These are phyloP conservation scores for Monosporascus sp. DNA, from an alignment of 2,329 filamentous ascomycete genomes.

Conservation along the genomic window DNA sequence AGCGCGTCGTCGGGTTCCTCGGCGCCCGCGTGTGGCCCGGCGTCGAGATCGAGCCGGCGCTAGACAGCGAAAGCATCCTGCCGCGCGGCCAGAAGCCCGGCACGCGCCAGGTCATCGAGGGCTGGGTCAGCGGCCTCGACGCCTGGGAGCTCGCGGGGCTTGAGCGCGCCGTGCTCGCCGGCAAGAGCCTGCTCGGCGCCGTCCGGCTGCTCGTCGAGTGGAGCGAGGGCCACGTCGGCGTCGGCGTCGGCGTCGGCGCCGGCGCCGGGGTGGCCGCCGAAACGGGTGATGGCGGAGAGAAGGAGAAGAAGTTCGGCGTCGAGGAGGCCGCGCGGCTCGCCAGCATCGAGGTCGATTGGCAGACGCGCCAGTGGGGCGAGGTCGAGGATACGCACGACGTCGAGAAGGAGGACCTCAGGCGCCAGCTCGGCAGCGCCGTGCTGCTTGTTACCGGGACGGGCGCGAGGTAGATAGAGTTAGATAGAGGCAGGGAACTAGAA, in stretches of 20 bases:
- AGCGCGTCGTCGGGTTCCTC: slow-evolving; percentile 67
- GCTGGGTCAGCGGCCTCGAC: slow-evolving; percentile 69
- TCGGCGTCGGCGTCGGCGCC: slow-evolving; percentile 45
- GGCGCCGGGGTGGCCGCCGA: slow-evolving; percentile 37
- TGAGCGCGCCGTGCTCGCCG: slow-evolving; percentile 76
- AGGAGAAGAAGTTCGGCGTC: slow-evolving; percentile 58
- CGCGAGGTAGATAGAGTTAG: slow-evolving; percentile 1
- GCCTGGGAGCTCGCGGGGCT: slow-evolving; percentile 81
- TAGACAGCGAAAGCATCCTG: slow-evolving; percentile 72
- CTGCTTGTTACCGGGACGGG: slow-evolving; percentile 66
- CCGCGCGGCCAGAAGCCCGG: slow-evolving; percentile 66
- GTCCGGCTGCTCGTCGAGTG: slow-evolving; percentile 78
- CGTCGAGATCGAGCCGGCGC: slow-evolving; percentile 68
- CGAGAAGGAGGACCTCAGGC: slow-evolving; percentile 78
- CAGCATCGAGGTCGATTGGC: slow-evolving; percentile 83
- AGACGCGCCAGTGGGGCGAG: slow-evolving; percentile 88
- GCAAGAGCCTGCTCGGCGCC: slow-evolving; percentile 79
- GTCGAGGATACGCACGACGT: slow-evolving; percentile 99
- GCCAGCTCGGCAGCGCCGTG: slow-evolving; percentile 84
- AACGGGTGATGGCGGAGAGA: slow-evolving; percentile 16
- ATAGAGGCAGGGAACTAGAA: too few relatives aligned
- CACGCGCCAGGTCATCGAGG: slow-evolving; percentile 70
- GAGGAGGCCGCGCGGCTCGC: slow-evolving; percentile 75
- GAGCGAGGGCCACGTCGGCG: slow-evolving; percentile 64
- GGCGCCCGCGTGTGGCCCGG: slow-evolving; percentile 76